These are phyloP conservation scores for Naumovozyma dairenensis DNA, from an alignment of 805 yeast genomes.

Conservation along the genomic window DNA sequence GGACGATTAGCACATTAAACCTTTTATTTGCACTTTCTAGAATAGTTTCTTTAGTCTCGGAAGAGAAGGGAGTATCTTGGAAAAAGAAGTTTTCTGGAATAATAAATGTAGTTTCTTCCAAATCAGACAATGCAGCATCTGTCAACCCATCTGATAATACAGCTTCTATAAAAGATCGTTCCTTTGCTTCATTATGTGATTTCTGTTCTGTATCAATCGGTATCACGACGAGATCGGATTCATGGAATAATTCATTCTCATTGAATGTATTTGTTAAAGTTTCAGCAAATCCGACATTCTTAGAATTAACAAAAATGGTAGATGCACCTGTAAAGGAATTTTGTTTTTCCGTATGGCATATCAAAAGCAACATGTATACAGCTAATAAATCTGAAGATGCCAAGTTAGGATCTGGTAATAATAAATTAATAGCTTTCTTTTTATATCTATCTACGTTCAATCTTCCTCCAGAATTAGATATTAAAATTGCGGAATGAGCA, in stretches of 20 bases:
- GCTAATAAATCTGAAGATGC: constrained; percentile 24
- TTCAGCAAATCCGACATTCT: constrained; percentile 11
- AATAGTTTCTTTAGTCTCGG: constrained; percentile 14
- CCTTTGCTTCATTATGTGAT: constrained; percentile 1
- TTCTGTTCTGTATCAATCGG: constrained; percentile 7
- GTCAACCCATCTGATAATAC: constrained; percentile 10
- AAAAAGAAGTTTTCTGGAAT: constrained; percentile 17
- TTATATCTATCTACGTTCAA: constrained; percentile 16
- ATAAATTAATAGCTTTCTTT: constrained; percentile 13
- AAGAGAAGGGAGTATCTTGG: constrained; percentile 15
- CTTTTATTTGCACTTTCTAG: constrained; percentile 17
- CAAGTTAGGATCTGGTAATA: constrained; percentile 19
- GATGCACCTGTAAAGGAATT: constrained; percentile 9
- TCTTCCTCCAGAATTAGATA: constrained; percentile 20
- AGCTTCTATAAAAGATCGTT: constrained; percentile 12
- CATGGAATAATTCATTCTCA: constrained; percentile 14
- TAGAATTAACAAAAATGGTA: constrained; percentile 16
- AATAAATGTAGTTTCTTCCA: constrained; percentile 23
- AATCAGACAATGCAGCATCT: constrained; percentile 7
- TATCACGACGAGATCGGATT: constrained; percentile 9
- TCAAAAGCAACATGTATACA: constrained; percentile 16
- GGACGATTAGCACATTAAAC: constrained; percentile 18
- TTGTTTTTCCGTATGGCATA: constrained; percentile 12
- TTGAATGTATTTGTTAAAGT: constrained; percentile 9
- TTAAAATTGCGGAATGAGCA: constrained; percentile 15